These are phyloP conservation scores for Tetradesmus lagerheimii DNA, from an alignment of 139 green algal species.

Conservation along the genomic window DNA sequence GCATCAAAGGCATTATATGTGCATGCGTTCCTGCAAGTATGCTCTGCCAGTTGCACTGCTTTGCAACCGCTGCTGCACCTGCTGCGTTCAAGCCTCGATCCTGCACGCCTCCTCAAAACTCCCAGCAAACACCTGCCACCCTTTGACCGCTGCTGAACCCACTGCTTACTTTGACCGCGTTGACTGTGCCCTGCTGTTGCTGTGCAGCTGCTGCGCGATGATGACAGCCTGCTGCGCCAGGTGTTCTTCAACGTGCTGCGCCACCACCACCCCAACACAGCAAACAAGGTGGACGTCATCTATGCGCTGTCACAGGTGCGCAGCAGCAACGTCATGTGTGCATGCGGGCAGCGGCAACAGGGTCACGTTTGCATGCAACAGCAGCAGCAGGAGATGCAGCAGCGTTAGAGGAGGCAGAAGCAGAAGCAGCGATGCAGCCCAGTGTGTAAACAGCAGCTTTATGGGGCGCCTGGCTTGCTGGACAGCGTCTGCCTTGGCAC, in stretches of 20 bases:
- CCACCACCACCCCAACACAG: slow-evolving; percentile 86
- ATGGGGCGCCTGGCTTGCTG: too few species aligned
- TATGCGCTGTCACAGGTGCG: slow-evolving; percentile 75
- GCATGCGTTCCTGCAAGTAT: not conserved
- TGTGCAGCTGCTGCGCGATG: slow-evolving; percentile 65
- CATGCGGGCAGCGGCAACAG: not conserved
- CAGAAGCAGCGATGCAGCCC: too few species aligned
- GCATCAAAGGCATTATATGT: too few species aligned
- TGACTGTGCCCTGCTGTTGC: not conserved
- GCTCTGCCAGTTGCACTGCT: not conserved
- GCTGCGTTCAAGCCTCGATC: too few species aligned
- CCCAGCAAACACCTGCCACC: too few species aligned
- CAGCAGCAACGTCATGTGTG: not conserved
- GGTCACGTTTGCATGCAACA: not conserved
- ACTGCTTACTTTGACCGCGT: not conserved
- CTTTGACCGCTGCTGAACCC: not conserved
- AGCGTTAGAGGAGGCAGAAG: not conserved
- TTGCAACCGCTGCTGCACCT: not conserved
- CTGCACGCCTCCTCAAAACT: too few species aligned
- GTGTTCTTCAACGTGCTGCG: slow-evolving; percentile 80
- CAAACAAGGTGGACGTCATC: slow-evolving; percentile 85
- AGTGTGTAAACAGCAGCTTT: too few species aligned
- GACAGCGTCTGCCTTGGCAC: too few species aligned
- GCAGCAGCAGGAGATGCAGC: not conserved
- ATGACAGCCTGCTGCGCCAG: slow-evolving; percentile 75